These are phyloP conservation scores for Oryza australiensis DNA, from an alignment of 176 grass and related monocot genomes.

Conservation along the genomic window DNA sequence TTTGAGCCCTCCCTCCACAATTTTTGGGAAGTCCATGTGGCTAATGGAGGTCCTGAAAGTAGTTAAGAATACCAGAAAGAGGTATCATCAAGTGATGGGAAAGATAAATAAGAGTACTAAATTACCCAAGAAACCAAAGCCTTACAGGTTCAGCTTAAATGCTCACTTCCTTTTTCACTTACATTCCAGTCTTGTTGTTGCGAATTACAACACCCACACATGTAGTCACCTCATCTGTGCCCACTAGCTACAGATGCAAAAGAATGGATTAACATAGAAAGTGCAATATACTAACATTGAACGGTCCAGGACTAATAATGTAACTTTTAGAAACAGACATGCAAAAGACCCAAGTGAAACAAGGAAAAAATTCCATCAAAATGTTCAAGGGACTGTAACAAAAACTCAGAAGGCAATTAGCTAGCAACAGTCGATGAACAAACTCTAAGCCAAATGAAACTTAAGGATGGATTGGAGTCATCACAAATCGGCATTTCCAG, in stretches of 20 bases:
- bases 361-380: background rate
- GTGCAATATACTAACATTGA: background rate
- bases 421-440: background rate
- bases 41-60: slow-evolving; percentile 65
- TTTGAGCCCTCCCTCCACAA: slow-evolving; percentile 66
- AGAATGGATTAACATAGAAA: slow-evolving; percentile 7
- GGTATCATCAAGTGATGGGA: background rate
- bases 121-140: slow-evolving; percentile 25
- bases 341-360: background rate
- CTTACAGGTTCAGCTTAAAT: slow-evolving; percentile 50
- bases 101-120: background rate
- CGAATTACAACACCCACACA: slow-evolving; percentile 80
- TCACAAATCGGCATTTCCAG: background rate
- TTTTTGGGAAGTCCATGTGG: slow-evolving; percentile 85
- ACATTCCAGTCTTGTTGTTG: slow-evolving; percentile 84
- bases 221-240: slow-evolving; percentile 91
- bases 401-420: background rate
- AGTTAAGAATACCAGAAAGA: slow-evolving; percentile 29
- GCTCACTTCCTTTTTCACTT: slow-evolving; percentile 57
- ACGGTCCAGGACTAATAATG: background rate
- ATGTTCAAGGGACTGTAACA: background rate
- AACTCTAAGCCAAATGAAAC: background rate
- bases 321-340: background rate
- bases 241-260: slow-evolving; percentile 61
- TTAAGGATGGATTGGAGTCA: background rate